Evolutionary conservation across 805 yeast genomes (phyloP), one percentile per base, ranked within the genome.

Genomic region (Nakazawaea ishiwadae): DNA sequence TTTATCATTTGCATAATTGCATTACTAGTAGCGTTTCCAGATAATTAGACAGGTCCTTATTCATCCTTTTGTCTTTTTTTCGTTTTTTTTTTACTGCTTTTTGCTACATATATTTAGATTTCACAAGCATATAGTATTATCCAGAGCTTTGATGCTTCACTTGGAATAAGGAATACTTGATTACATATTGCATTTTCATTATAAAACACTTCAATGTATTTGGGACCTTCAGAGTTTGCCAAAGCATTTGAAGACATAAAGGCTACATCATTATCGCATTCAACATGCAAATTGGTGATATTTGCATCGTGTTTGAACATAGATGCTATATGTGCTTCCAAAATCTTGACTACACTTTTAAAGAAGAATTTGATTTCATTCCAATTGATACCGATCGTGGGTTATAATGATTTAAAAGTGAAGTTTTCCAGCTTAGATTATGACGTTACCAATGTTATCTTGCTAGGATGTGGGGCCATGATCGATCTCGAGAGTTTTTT

Each of bases 381-480:
- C 57, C 96, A 91, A 59, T 68, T 89, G 39, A 79, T 88, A 9
- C 99, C 99, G 0, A 91, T 93, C 9, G 89, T 87, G 15, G 99
- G 99, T 1, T 91, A 88, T 55, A 63, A 81, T 9, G 96, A 89
- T 50, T 65, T 95, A 47, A 79, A 77, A 48, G 56, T 54, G 18
- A 86, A 82, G 55, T 90, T 76, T 53, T 42, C 50, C 4, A 71
- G 71, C 41, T 63, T 93, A 32, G 97, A 90, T 55, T 71, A 65
- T 5, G 91, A 87, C 39, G 79, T 93, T 6, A 65, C 79, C 4
- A 88, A 83, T 52, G 84, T 91, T 15, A 60, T 93, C 4, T 66
- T 90, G 31, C 64, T 93, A 0, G 99, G 99, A 0, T 93, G 96
- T 63, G 99, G 99, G 11, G 95, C 95, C 4, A 79, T 84, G 76